Base-by-base conservation (phyloP, 257 asterid species). In the Fraxinus pennsylvanica region DNA sequence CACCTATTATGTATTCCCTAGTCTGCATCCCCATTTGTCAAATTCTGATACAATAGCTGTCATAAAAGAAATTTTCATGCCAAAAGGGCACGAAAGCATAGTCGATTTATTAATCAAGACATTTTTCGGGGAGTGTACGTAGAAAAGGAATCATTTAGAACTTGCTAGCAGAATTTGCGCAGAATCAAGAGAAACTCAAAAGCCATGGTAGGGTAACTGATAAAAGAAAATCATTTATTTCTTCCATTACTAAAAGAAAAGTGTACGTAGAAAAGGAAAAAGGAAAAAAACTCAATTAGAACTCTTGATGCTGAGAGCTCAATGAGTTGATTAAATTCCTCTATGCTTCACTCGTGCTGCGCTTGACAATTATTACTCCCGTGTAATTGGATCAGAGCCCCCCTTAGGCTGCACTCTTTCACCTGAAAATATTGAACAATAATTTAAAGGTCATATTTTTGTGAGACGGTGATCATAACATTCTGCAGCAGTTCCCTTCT, bases 371-470 rank as follows among this genome's bases (percentile, higher is more conserved):
- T 52, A 69, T 43, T 65, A 72, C 52, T 63, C n/a, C 38, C 47
- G 32, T 50, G 78, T 38, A 72, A 68, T 50, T 81, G 81, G 29
- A 81, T 57, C 74, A 81, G 32, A 35, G 73, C 75, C 36, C 83
- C 80, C 68, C 68, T 76, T 75, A 89, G 82, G 79, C 92, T 88
- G 82, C 90, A 85, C 66, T 89, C 92, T 57, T 67, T 85, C 57
- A 80, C 84, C 91, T 87, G 84, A 80, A 25, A 38, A 25, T 43
- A 22, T 22, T 57, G 29, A 57, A 17, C 32, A n/a, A 59, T 0
- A 77, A 79, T 25, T 38, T 3, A 66, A 25, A 21, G 54, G 38
- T 74, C 74, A 38, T n/a, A n/a, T 59, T 6, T 59, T 59, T 8
- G 27, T 21, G 30, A 6, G 27, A 22, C 27, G 3, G 65, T n/a